Base-by-base conservation (phyloP, 768 basidiomycete species). In the Boletus rubropictus region DNA sequence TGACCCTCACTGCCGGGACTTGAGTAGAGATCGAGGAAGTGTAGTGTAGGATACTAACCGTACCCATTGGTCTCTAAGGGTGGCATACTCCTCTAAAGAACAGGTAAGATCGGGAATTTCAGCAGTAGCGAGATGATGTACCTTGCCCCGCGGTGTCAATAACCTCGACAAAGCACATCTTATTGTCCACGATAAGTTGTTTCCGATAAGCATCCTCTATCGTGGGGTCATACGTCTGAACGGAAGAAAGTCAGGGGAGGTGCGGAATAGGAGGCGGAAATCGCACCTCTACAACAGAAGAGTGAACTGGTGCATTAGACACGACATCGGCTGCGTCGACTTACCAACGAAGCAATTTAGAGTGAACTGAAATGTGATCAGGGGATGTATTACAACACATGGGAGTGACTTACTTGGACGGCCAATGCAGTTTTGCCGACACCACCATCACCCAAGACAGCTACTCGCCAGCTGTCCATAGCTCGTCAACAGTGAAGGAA, bases 141-240 rank as follows among this genome's bases (percentile, higher is more conserved):
- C 92, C 92, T 82, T 97, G 93, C 25, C 93, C 93, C 41, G 94
- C 94, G 58, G 94, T 96, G 71, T 97, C 93, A 66, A 97, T 89
- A 53, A 97, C 90, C 68, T 97, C 93, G 55, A 97, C 81, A 66
- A 93, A 87, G 70, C 91, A 94, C 82, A 93, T 93, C 58, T 84
- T 80, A 64, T 92, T 91, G 69, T 95, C 93, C 54, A 96, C 91
- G 47, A 93, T 83, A 58, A 93, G 79, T 65, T 93, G 91, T 68
- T 94, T 95, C 60, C 93, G 80, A 71, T 97, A 96, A 53, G 92
- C 92, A 67, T 96, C 93, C 72, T 97, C 93, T 80, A 97, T 97
- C 58, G 93, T 97, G 48, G 93, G 93, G 73, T 97, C 93, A 69
- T 97, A 97, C 43, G 91, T 91, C 90, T 95, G 55, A 47, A 33